Conservation (phyloP, 805 yeast genomes). For the Scheffersomyces ergatensis region DNA sequence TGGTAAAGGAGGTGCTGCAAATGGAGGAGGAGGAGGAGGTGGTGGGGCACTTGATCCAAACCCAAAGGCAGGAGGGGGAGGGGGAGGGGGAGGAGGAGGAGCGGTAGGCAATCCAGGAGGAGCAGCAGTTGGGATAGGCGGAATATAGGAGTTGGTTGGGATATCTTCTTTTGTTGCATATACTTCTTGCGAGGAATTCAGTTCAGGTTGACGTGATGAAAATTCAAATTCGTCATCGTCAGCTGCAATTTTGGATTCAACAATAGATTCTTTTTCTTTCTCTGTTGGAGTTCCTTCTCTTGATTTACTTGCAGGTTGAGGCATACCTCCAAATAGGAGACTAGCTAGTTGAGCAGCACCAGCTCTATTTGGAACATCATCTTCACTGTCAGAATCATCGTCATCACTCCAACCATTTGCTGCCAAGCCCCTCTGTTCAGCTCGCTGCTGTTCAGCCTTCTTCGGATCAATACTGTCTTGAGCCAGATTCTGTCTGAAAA, state of each 20-base stretch:
- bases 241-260: not conserved
- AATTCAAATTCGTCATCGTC: conserved; percentile 1
- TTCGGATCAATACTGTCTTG: conserved; percentile 46
- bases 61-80: conserved; percentile 19
- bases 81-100: conserved; percentile 13
- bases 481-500: conserved; percentile 47
- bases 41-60: conserved; percentile 17
- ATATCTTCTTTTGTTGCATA: too few relatives aligned
- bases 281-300: conserved; percentile 10
- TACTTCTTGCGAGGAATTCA: not conserved
- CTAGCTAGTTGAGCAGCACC: conserved; percentile 59
- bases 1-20: conserved; percentile 19
- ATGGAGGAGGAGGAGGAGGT: conserved; percentile 20
- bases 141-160: conserved; percentile 1
- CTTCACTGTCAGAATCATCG: conserved; percentile 43
- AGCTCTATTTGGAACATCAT: conserved; percentile 45
- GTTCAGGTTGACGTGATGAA: conserved; percentile 1
- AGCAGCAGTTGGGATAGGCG: conserved; percentile 7
- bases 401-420: conserved; percentile 49
- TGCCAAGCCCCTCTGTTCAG: conserved; percentile 60
- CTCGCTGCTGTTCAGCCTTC: conserved; percentile 68
- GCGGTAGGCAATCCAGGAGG: conserved; percentile 16
- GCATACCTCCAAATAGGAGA: conserved; percentile 50
- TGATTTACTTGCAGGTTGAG: conserved; percentile 30
- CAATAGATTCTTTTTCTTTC: not conserved